Base-by-base conservation (phyloP, 2,329 filamentous ascomycete species). In the Cryphonectria carpinicola region DNA sequence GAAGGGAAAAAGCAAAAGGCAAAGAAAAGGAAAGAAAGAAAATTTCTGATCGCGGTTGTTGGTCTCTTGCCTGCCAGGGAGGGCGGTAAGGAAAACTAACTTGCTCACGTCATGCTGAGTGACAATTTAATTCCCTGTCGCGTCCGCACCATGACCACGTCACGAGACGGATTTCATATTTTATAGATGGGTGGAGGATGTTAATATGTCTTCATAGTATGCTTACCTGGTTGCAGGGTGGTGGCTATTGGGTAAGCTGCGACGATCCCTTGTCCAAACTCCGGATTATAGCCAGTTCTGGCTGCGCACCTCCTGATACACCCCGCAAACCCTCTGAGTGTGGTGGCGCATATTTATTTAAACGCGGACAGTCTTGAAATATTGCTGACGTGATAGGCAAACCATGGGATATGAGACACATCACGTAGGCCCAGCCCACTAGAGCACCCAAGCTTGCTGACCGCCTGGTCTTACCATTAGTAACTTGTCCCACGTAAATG, bases 41-140 rank as follows among this genome's bases (percentile, higher is more conserved):
- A 58, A 6, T 7, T 5, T 32, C 35, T n/a, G 32, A 25, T 19
- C n/a, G 32, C 19, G 61, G 60, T 41, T 35, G n/a, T 39, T 46
- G n/a, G 61, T 64, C 61, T 28, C 39, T 28, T 64, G 61, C n/a
- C 61, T 43, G 37, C 37, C 22, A 32, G 19, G 11, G 61, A 64
- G 22, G 28, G 54, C 14, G 25, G 13, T 14, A 32, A 3, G 28
- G 25, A 6, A 19, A 8, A 19, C 37, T 22, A 39, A 39, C 32
- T n/a, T 64, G 61, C 61, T 54, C 46, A 52, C 63, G 63, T 65
- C 63, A 65, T 46, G 28, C 63, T 65, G 63, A 19, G n/a, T 13
- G 43, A 52, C 32, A 41, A 39, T 52, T 11, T 35, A 22, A 39
- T 11, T 39, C 3, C 41, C 52, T 41, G 65, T 65, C n/a, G 4